Conservation (phyloP, 306 rosid genomes). For the Sindora glabra region DNA sequence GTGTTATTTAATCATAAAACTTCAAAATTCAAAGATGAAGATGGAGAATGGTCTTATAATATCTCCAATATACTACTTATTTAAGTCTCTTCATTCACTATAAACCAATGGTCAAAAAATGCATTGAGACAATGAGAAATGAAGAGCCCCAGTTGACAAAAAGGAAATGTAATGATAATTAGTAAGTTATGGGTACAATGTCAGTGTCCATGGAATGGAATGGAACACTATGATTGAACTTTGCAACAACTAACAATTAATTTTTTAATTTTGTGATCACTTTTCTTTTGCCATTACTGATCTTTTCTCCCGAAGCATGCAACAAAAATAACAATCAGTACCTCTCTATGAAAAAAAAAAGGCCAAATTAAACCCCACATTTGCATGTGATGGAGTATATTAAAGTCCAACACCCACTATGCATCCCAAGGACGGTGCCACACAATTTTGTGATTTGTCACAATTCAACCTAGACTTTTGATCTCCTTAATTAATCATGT, state of each 20-base stretch:
- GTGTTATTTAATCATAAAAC: no score
- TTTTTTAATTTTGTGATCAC: background rate
- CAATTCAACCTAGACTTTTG: background rate
- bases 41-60: no score
- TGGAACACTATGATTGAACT: constrained; percentile 17
- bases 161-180: constrained; percentile 13
- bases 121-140: constrained; percentile 6
- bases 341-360: no score
- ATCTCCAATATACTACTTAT: no score
- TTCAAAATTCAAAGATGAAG: no score
- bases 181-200: constrained; percentile 20
- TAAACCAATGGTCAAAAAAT: constrained; percentile 3
- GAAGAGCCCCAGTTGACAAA: background rate
- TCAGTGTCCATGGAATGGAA: constrained; percentile 11
- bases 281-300: background rate
- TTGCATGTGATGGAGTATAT: constrained; percentile 9
- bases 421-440: background rate
- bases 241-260: constrained; percentile 18
- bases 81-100: no score
- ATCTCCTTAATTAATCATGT: background rate
- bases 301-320: background rate
- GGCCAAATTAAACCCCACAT: constrained; percentile 9
- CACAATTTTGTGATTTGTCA: background rate
- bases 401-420: constrained; percentile 4
- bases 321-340: background rate